Conservation (phyloP, 345 rosid species). For the Cochlearia excelsa region DNA sequence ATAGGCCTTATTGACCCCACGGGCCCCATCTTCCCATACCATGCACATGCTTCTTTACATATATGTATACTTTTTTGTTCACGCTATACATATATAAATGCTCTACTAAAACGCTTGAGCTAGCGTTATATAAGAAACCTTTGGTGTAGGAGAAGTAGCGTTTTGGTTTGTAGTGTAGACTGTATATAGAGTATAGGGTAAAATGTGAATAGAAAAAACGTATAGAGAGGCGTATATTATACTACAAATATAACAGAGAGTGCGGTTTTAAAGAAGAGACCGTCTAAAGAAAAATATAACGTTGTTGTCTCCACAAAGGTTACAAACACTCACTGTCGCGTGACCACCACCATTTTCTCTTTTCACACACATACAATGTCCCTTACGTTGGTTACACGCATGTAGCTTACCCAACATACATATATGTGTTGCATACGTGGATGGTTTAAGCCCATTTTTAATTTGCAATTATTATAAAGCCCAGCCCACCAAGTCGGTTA, state of each 20-base stretch:
- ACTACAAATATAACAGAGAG: constrained; percentile 8
- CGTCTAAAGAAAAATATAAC: constrained; percentile 25
- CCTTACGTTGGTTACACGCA: background rate
- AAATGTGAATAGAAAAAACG: constrained; percentile 23
- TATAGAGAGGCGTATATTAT: constrained; percentile 31
- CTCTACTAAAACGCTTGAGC: too few species aligned
- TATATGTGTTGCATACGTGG: background rate
- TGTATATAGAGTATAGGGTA: constrained; percentile 10
- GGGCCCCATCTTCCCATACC: constrained; percentile 35
- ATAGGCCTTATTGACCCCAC: constrained; percentile 28
- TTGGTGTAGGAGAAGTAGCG: too few species aligned
- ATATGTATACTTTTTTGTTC: too few species aligned
- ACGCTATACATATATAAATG: too few species aligned
- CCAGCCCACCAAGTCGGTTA: too few species aligned
- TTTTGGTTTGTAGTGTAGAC: constrained; percentile 23
- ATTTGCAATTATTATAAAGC: background rate
- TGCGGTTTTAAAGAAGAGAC: constrained; percentile 30
- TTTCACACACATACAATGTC: background rate
- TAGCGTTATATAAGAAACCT: too few species aligned
- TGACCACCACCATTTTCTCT: constrained; percentile 31
- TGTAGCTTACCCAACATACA: background rate
- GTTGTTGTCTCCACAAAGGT: constrained; percentile 39
- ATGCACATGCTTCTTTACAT: constrained; percentile 30
- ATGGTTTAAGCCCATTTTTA: background rate
- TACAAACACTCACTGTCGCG: constrained; percentile 27